Evolutionary conservation across 331 rosid species (phyloP), one percentile per base, ranked within the genome.

Genomic region (Malus hybrid): DNA sequence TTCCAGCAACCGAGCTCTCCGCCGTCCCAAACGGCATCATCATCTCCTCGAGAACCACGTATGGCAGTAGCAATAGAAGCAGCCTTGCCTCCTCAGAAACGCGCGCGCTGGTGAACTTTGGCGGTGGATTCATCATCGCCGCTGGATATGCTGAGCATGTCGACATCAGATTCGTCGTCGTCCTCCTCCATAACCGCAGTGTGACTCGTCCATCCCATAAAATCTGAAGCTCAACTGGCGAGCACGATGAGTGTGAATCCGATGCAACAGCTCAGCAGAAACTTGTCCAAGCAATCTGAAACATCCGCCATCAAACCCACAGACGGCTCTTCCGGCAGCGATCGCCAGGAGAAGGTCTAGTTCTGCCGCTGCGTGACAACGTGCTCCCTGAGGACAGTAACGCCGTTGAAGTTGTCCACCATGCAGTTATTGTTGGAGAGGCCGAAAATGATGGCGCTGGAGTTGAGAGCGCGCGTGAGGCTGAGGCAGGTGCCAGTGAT

Each of bases 391-490:
- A 85, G 79, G n/a, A 94, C 91, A 44, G 78, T 66, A 58, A 82
- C 92, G 81, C 92, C 96, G 77, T 85, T 80, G 77, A 90, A 94
- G 16, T 79, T 24, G 82, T 94, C 98, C 9, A 72, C 67, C 86
- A 94, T 87, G 89, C 77, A 83, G 88, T 91, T 97, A 82, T 94
- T 94, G 83, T 90, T 91, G 56, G 98, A 82, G 7, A 94, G 90
- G 15, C 95, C 93, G 58, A 94, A 91, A 34, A 97, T 94, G 86
- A 94, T 85, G 79, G 84, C 93, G 83, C 89, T 86, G 52, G 97
- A 90, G 84, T 94, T 92, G 60, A 89, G 76, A 3, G 97, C 96
- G 69, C 99, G 93, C 6, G 96, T 90, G 32, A 92, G 87, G 91
- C 91, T 90, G 29, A 92, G 80, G 24, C 24, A 1, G 24, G 24